These are phyloP conservation scores for Silene uniflora DNA, from an alignment of 148 eudicot genomes.

Conservation along the genomic window DNA sequence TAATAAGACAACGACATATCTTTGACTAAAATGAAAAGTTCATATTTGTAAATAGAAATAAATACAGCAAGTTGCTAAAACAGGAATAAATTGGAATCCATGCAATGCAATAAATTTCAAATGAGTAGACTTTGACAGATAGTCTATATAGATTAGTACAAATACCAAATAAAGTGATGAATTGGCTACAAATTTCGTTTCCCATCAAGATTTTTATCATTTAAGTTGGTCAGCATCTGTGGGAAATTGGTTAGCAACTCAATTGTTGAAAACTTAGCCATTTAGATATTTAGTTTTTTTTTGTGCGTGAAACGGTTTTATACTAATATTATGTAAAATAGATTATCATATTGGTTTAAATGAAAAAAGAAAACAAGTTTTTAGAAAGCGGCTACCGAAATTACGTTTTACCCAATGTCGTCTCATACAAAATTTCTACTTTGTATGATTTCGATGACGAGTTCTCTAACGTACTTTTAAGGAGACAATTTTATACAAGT, in stretches of 20 bases:
- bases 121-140: background rate
- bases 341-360: too few relatives aligned
- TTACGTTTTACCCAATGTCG: too few relatives aligned
- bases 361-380: too few relatives aligned
- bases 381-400: too few relatives aligned
- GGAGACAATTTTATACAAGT: too few relatives aligned
- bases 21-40: background rate
- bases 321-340: too few relatives aligned
- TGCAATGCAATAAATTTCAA: background rate
- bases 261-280: background rate
- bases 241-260: constrained; percentile 19
- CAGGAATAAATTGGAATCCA: too few relatives aligned
- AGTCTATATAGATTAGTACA: background rate
- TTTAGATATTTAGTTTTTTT: too few relatives aligned
- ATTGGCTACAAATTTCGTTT: background rate
- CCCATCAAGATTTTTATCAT: background rate
- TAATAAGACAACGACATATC: background rate
- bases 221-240: background rate
- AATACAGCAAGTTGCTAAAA: background rate
- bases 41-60: background rate
- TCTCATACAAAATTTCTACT: too few relatives aligned
- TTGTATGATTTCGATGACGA: too few relatives aligned
- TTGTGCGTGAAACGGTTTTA: too few relatives aligned
- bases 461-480: too few relatives aligned
- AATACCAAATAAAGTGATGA: background rate